Evolutionary conservation across 768 basidiomycete species (phyloP).

Genomic region (Auricularia sp.): DNA sequence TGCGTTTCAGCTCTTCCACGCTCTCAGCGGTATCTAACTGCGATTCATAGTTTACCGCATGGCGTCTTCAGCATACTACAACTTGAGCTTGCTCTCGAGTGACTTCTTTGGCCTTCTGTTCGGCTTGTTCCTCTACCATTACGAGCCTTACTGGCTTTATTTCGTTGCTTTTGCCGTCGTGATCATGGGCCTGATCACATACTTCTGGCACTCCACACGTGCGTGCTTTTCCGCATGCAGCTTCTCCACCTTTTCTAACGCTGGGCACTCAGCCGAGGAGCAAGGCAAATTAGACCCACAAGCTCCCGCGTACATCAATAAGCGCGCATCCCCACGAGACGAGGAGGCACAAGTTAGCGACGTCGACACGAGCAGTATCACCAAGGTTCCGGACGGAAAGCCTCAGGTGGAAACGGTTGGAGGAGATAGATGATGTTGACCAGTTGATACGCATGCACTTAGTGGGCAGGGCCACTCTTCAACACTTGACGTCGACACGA

Average conservation of each 20-base stretch:
- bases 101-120: slow-evolving; percentile 85
- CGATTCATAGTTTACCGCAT: slow-evolving; percentile 50
- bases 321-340: slow-evolving; percentile 8
- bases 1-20: no score
- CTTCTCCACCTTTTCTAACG: background rate
- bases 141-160: slow-evolving; percentile 80
- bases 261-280: slow-evolving; percentile 46
- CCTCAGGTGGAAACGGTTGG: no score
- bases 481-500: no score
- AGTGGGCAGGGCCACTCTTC: no score
- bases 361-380: background rate
- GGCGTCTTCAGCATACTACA: slow-evolving; percentile 79
- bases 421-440: no score
- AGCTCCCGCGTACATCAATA: slow-evolving; percentile 48
- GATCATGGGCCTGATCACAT: slow-evolving; percentile 62
- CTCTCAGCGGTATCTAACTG: no score
- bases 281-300: slow-evolving; percentile 56
- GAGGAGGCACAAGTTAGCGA: slow-evolving; percentile 11
- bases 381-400: no score
- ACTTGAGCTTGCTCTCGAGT: slow-evolving; percentile 75
- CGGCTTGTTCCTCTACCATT: slow-evolving; percentile 57
- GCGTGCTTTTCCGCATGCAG: slow-evolving; percentile 20
- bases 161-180: slow-evolving; percentile 70
- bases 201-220: slow-evolving; percentile 84
- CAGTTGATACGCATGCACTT: no score